Evolutionary conservation across 208 protist species (phyloP).

Genomic region (Trypanosoma grayi): DNA sequence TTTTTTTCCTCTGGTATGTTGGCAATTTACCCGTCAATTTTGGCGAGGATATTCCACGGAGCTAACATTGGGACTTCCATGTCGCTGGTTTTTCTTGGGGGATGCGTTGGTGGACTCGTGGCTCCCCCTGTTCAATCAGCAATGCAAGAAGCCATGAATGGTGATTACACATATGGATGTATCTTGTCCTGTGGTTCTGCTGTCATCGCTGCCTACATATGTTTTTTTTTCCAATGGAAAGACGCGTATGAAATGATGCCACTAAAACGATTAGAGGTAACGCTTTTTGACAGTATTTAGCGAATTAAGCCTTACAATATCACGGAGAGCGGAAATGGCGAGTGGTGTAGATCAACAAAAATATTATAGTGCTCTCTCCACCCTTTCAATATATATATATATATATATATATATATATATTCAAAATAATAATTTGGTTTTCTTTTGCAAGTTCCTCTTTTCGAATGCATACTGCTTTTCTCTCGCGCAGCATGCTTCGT

Average conservation of each 20-base stretch:
- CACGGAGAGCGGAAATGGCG: too few species aligned
- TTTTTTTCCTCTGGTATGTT: not conserved
- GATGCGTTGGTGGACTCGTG: slow-evolving; percentile 7
- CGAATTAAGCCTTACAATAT: too few species aligned
- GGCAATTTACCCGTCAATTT: slow-evolving; percentile 7
- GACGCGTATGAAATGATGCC: slow-evolving; percentile 6
- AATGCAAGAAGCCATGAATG: not conserved
- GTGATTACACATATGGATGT: slow-evolving; percentile 16
- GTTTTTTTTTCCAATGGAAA: slow-evolving; percentile 6
- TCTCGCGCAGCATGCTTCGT: not conserved
- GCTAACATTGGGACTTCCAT: slow-evolving; percentile 3
- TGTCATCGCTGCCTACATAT: not conserved
- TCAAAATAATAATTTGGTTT: too few species aligned
- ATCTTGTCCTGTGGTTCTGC: slow-evolving; percentile 5
- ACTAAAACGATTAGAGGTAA: not conserved
- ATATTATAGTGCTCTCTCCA: not conserved
- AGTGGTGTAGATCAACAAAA: not conserved
- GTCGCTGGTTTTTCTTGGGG: slow-evolving; percentile 10
- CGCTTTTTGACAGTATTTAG: too few species aligned
- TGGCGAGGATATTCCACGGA: slow-evolving; percentile 3
- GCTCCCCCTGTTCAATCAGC: not conserved
- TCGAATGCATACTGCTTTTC: not conserved
- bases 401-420: slow-evolving; percentile 18
- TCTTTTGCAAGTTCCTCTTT: slow-evolving; percentile 5
- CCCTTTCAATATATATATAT: slow-evolving; percentile 2